Evolutionary conservation across 192 early-diverging fungal genomes (phyloP).

Genomic region (Blastocladiella britannica): DNA sequence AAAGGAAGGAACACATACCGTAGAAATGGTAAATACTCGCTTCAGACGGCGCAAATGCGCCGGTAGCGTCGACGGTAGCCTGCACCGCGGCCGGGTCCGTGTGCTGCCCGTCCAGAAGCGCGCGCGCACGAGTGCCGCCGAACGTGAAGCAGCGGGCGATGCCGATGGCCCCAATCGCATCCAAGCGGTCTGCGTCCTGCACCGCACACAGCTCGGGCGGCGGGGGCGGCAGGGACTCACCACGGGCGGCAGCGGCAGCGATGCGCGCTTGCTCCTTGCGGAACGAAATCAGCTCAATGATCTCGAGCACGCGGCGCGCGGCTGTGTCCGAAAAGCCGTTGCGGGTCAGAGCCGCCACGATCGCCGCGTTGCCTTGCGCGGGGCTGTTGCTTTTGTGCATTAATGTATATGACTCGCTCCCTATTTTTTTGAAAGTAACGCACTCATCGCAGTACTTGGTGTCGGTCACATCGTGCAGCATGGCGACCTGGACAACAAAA

Average conservation of each 20-base stretch:
- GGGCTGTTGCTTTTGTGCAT: not conserved
- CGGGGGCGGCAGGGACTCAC: not conserved
- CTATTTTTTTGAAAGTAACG: no score
- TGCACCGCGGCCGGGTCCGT: not conserved
- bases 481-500: slow-evolving; percentile 8
- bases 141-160: slow-evolving; percentile 12
- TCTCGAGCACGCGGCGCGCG: not conserved
- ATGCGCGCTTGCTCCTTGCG: not conserved
- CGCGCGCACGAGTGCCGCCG: slow-evolving; percentile 5
- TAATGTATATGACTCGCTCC: no score
- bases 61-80: not conserved
- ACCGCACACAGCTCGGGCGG: slow-evolving; percentile 3
- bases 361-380: not conserved
- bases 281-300: slow-evolving; percentile 1
- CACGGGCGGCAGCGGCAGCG: not conserved
- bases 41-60: no score
- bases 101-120: slow-evolving; percentile 2
- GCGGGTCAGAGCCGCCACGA: not conserved
- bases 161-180: slow-evolving; percentile 15
- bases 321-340: not conserved
- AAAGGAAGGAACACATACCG: not conserved
- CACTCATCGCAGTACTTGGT: slow-evolving; percentile 7
- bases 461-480: slow-evolving; percentile 14
- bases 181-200: slow-evolving; percentile 12
- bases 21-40: not conserved